phyloP scores from a whole-genome alignment of 805 yeast genomes.

The Saturnispora besseyi region DNA sequence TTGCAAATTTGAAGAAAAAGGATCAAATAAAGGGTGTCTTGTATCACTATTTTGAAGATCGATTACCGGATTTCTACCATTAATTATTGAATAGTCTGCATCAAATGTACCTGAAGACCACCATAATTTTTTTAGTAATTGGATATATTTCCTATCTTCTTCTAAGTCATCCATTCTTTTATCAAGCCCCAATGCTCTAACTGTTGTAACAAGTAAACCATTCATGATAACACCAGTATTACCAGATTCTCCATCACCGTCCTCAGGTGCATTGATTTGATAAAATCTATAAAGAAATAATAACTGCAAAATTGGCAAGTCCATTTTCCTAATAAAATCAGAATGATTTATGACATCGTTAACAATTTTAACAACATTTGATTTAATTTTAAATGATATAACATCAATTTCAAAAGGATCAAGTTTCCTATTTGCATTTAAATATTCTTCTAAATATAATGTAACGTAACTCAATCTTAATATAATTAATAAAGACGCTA shows the following conservation, averaged over 20 bases:
- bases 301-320: constrained; percentile 36
- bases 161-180: constrained; percentile 5
- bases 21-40: constrained; percentile 11
- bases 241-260: constrained; percentile 40
- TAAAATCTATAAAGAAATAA: constrained; percentile 33
- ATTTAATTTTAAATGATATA: constrained; percentile 30
- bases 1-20: constrained; percentile 11
- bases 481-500: constrained; percentile 22
- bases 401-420: constrained; percentile 15
- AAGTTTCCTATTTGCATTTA: background rate
- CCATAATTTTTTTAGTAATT: constrained; percentile 27
- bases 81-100: constrained; percentile 15
- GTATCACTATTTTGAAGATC: constrained; percentile 15
- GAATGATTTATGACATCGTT: constrained; percentile 32
- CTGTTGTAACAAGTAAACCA: constrained; percentile 33
- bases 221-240: constrained; percentile 31
- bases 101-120: constrained; percentile 19
- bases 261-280: constrained; percentile 37
- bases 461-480: constrained; percentile 23
- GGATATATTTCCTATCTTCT: constrained; percentile 13
- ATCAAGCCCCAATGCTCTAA: constrained; percentile 37
- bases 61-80: constrained; percentile 18
- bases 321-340: constrained; percentile 31
- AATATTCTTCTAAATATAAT: constrained; percentile 15
- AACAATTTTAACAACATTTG: constrained; percentile 31